Percentiles rank a stretch among this genome's conserved stretches.
phyloP scores from a whole-genome alignment of 257 asterid genomes.

The Galeopsis tetrahit region DNA sequence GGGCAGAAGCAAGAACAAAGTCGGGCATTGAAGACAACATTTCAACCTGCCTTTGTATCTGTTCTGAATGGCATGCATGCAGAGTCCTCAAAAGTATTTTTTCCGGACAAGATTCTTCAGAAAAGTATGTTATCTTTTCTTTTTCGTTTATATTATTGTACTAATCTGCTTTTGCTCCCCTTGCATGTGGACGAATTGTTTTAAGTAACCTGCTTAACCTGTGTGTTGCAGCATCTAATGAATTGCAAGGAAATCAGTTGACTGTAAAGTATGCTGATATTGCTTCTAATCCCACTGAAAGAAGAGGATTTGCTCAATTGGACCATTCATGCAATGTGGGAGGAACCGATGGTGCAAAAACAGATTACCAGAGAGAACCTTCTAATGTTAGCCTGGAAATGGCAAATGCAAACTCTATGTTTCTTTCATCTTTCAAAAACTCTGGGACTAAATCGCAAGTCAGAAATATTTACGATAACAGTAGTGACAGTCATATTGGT shows the following conservation, averaged over 20 bases:
- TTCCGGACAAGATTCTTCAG: slow-evolving; percentile 37
- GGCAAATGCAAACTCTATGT: slow-evolving; percentile 31
- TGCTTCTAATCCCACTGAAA: slow-evolving; percentile 32
- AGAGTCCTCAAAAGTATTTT: slow-evolving; percentile 31
- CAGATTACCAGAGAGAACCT: slow-evolving; percentile 34
- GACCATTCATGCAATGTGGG: slow-evolving; percentile 32
- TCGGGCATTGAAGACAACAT: slow-evolving; percentile 39
- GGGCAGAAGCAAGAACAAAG: slow-evolving; percentile 54
- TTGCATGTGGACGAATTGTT: slow-evolving; percentile 18
- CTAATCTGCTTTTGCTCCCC: neutral
- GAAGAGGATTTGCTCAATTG: slow-evolving; percentile 41
- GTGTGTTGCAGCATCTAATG: slow-evolving; percentile 43
- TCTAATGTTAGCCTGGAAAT: slow-evolving; percentile 27
- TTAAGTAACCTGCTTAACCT: slow-evolving; percentile 23
- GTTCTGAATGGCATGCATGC: slow-evolving; percentile 30
- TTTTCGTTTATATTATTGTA: slow-evolving; percentile 8
- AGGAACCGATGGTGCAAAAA: slow-evolving; percentile 39
- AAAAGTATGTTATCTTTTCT: slow-evolving; percentile 37
- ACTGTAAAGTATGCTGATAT: slow-evolving; percentile 34
- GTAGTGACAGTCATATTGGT: slow-evolving; percentile 34
- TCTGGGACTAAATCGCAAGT: slow-evolving; percentile 33
- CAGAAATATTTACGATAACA: slow-evolving; percentile 32
- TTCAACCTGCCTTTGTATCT: slow-evolving; percentile 30
- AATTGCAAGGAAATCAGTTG: slow-evolving; percentile 38
- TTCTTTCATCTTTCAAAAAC: slow-evolving; percentile 36